Base-by-base conservation (phyloP, 192 early-diverging fungal genomes). In the Dimargaris verticillata region DNA sequence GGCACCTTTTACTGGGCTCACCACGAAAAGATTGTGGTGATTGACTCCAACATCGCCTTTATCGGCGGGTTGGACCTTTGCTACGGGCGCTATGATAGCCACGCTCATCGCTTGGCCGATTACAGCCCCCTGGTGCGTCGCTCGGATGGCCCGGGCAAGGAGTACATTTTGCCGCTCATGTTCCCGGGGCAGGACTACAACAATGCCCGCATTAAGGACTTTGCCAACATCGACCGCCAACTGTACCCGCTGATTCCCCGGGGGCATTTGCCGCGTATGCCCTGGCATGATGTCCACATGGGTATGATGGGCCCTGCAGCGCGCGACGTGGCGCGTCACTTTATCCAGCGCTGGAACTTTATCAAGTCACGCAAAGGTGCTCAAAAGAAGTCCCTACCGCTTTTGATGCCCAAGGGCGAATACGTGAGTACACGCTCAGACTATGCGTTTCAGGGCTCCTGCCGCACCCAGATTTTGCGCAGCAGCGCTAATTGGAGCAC, bases 281-380 rank as follows among this genome's bases (percentile, higher is more conserved):
- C 89, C 22, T 92, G 89, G 89, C 89, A 92, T 67, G 89, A 92
- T 55, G 74, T 92, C 29, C 81, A 82, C 17, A 76, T 88, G 64
- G 86, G 78, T 49, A 79, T 92, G 65, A 73, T 87, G 7, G 89
- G 88, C 47, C 78, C 72, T 63, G 83, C 89, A 5, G 87, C 86
- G 26, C 76, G 82, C 15, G 89, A 92, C 62, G 77, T 91, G 42
- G 83, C 85, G 6, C 76, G 86, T 48, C 89, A 92, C 67, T 90
- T 91, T 64, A 83, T 84, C 52, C 79, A 88, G 73, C 76, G 89
- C 5, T 92, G 89, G 89, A 92, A 92, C 65, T 90, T 89, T 68
- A 72, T 88, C 63, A 91, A 91, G 66, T 74, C 79, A 63, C 71
- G 79, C 58, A 86, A 85, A 61, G 78, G 73, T n/a, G 68, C 71